Evolutionary conservation across 192 early-diverging fungal genomes (phyloP).

Genomic region (Rhizoclosmatium sp.): DNA sequence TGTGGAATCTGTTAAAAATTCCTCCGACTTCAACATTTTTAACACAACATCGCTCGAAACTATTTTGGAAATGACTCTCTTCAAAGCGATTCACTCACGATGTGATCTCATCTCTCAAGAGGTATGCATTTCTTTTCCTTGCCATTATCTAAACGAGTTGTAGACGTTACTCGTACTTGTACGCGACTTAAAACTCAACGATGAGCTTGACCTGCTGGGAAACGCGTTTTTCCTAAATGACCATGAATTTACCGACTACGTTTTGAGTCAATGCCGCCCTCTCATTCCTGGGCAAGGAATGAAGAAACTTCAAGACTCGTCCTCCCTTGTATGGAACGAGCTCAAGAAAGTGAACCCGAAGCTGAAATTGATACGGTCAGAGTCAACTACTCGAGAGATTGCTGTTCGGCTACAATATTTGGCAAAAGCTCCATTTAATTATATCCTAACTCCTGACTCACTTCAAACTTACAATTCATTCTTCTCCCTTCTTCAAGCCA

Average conservation of each 20-base stretch:
- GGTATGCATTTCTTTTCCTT: conserved; percentile 2
- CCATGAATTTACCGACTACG: conserved; percentile 9
- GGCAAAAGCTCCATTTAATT: neutral
- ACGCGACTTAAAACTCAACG: conserved; percentile 22
- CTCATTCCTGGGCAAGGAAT: neutral
- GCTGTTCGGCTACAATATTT: neutral
- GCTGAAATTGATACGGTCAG: conserved; percentile 1
- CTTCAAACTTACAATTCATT: neutral
- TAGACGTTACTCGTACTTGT: conserved; percentile 30
- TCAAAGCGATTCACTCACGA: conserved; percentile 11
- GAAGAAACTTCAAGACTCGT: neutral
- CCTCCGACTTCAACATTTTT: neutral
- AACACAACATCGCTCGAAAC: conserved; percentile 17
- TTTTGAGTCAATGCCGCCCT: neutral
- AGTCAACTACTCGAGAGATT: neutral
- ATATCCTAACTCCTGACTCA: neutral
- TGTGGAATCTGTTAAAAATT: neutral
- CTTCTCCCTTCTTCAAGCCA: conserved; percentile 10
- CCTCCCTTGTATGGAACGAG: neutral
- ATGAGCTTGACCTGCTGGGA: conserved; percentile 2
- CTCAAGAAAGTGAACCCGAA: neutral
- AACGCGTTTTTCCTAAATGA: conserved; percentile 23
- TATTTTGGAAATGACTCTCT: conserved; percentile 29
- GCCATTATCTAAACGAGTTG: neutral
- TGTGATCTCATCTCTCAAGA: conserved; percentile 37